These are phyloP conservation scores for Silene uniflora DNA, from an alignment of 148 eudicot species.

Conservation along the genomic window DNA sequence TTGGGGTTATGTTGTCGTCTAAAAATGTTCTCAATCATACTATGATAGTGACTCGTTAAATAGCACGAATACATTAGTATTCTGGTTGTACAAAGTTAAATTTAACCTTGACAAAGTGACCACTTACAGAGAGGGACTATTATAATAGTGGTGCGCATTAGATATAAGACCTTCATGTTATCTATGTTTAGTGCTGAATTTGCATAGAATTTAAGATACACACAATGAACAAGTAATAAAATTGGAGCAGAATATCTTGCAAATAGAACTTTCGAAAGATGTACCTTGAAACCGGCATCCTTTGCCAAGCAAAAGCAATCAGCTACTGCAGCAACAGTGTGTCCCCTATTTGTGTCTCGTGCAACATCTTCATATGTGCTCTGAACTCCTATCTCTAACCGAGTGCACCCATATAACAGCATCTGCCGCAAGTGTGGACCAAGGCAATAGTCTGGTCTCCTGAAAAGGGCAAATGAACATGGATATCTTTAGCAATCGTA, in stretches of 20 bases:
- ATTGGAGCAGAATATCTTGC: background rate
- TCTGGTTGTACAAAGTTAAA: background rate
- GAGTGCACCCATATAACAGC: slow-evolving; percentile 92
- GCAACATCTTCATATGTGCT: slow-evolving; percentile 99
- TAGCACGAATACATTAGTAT: background rate
- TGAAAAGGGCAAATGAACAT: slow-evolving; percentile 23
- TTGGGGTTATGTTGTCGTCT: background rate
- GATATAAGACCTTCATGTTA: no score
- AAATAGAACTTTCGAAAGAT: slow-evolving; percentile 12
- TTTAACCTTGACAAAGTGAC: background rate
- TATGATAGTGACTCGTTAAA: background rate
- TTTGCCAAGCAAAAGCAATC: slow-evolving; percentile 97
- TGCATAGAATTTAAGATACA: background rate
- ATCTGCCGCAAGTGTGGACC: slow-evolving; percentile 98
- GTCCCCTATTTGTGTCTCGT: slow-evolving; percentile 96
- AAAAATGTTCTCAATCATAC: background rate
- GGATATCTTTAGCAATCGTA: slow-evolving; percentile 1
- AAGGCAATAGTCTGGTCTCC: slow-evolving; percentile 99
- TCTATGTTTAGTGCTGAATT: background rate
- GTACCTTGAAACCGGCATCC: slow-evolving; percentile 99
- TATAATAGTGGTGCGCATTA: background rate
- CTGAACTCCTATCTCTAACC: slow-evolving; percentile 97
- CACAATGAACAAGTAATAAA: background rate
- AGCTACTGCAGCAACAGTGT: slow-evolving; percentile 98
- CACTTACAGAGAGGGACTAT: background rate